phyloP scores from a whole-genome alignment of 306 rosid species.

The Coriaria nepalensis region DNA sequence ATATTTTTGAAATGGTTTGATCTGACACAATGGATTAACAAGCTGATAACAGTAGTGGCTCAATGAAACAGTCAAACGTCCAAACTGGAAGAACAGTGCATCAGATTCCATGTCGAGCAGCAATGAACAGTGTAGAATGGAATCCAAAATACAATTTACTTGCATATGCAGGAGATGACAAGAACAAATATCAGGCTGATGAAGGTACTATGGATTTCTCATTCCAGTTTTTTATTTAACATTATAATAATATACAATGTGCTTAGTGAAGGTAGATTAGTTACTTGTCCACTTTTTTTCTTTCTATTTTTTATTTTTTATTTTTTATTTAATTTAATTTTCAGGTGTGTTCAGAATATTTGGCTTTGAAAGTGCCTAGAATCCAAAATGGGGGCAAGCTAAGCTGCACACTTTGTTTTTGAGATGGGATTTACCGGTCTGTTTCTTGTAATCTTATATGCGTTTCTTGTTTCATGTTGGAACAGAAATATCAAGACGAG shows the following conservation, averaged over 20 bases:
- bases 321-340: slow-evolving; percentile 12
- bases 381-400: too few species aligned
- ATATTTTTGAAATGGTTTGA: neutral
- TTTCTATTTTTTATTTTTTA: slow-evolving; percentile 7
- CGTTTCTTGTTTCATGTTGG: too few species aligned
- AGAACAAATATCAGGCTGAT: slow-evolving; percentile 87
- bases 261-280: neutral
- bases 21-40: neutral
- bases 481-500: too few species aligned
- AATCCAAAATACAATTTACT: slow-evolving; percentile 83
- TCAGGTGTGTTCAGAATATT: slow-evolving; percentile 87
- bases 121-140: slow-evolving; percentile 99
- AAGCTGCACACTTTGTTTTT: too few species aligned
- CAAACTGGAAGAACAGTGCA: slow-evolving; percentile 71
- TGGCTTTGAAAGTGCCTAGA: slow-evolving; percentile 63
- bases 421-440: too few species aligned
- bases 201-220: slow-evolving; percentile 38
- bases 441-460: too few species aligned
- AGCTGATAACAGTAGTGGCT: slow-evolving; percentile 1
- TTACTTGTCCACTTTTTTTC: neutral
- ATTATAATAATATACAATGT: neutral
- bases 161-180: slow-evolving; percentile 96
- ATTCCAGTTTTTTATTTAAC: too few species aligned
- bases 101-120: slow-evolving; percentile 88
- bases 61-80: slow-evolving; percentile 51